A percentile compares a stretch with the other conserved stretches of the same genome.
These are phyloP conservation scores for Euphrasia arctica DNA, from an alignment of 305 asterid species.

Conservation along the genomic window DNA sequence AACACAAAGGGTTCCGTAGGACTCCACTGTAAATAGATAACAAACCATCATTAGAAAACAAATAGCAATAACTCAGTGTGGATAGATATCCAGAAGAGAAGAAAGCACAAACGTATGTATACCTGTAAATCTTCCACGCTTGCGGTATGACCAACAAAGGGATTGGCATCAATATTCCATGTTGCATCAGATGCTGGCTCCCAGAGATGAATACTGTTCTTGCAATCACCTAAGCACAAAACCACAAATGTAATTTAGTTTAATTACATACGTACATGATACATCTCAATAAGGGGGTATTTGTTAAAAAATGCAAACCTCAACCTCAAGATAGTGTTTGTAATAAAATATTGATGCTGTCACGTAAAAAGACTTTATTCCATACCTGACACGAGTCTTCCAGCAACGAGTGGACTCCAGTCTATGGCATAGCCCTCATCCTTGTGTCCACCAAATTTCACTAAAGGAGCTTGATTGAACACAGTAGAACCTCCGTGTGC, in stretches of 20 bases:
- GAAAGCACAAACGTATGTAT: not conserved
- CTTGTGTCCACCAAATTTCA: constrained; percentile 73
- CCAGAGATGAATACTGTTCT: constrained; percentile 75
- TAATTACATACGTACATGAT: too few relatives aligned
- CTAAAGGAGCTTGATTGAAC: constrained; percentile 64
- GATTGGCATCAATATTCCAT: constrained; percentile 68
- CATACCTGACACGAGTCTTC: constrained; percentile 82
- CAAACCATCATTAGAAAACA: constrained; percentile 4
- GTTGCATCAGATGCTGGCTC: constrained; percentile 78
- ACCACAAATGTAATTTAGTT: too few relatives aligned
- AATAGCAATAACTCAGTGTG: not conserved
- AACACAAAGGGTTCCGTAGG: constrained; percentile 78
- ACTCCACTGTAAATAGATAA: constrained; percentile 69
- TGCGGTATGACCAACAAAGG: constrained; percentile 83
- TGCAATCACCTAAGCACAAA: constrained; percentile 70
- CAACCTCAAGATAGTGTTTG: not conserved
- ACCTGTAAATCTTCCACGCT: constrained; percentile 95
- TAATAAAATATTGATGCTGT: not conserved
- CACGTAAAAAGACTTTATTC: not conserved
- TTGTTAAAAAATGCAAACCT: too few relatives aligned
- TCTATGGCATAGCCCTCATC: constrained; percentile 97
- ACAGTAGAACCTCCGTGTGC: constrained; percentile 42
- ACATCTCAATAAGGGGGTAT: too few relatives aligned
- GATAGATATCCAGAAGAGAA: not conserved
- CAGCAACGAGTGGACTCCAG: constrained; percentile 92